Evolutionary conservation across 257 asterid genomes (phyloP), one percentile per base, ranked within the genome.

Genomic region (Hygrophila difformis): DNA sequence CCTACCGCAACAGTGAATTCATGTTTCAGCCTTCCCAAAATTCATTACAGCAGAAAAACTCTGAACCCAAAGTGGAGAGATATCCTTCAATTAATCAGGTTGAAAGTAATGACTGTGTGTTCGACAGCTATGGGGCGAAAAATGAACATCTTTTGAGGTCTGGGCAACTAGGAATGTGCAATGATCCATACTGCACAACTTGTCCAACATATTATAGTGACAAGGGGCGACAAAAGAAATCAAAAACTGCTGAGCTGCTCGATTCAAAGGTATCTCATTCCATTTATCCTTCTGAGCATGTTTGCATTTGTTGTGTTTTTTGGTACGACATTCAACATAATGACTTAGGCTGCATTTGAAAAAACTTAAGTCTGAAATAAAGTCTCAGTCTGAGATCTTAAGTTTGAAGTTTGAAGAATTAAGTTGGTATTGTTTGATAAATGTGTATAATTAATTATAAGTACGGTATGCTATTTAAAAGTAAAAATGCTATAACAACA

Each of bases 161-260:
- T 13, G 98, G 98, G 55, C 94, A 68, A 46, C 69, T 85, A 55
- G 98, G 98, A 24, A 80, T 77, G 94, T 89, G 98, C 74, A 80
- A 65, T 19, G 94, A 89, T 63, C 98, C 94, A 1, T 85, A 77
- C 59, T 89, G 98, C 82, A 89, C 98, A 19, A 82, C 93, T 40
- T 89, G 98, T 58, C 98, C 96, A 8, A 65, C 83, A 44, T 67
- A 68, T 70, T 66, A 77, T 71, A 61, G 63, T 44, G 70, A 63
- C 10, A 9, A 33, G 2, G 37, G 37, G 37, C 37, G 37, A 9
- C 37, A 33, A 12, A 33, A 33, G 37, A 9, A 33, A 33, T 33
- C 37, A 33, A 33, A 9, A 33, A 0, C 37, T 4, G 8, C 37
- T 9, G 37, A 33, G 37, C 2, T 33, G 12, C 37, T 33, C 10